Evolutionary conservation across 1,284 basidiomycete species (phyloP).

Genomic region (Ustilago nuda): DNA sequence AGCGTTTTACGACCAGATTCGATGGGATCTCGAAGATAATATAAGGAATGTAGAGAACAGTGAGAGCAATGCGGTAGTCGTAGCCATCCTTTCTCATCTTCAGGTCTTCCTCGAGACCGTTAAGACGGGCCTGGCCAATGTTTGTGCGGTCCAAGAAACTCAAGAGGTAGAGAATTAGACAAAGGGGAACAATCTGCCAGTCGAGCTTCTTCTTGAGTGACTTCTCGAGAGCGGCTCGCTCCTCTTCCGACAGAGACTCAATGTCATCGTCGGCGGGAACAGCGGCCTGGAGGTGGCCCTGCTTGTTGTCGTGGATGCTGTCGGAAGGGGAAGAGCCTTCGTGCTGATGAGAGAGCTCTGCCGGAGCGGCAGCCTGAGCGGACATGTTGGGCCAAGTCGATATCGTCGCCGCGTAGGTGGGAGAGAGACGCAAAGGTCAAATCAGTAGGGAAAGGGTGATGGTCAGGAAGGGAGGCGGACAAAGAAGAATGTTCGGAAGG

Average conservation of each 20-base stretch:
- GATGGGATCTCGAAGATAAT: slow-evolving; percentile 64
- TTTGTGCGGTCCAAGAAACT: slow-evolving; percentile 48
- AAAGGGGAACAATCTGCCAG: slow-evolving; percentile 57
- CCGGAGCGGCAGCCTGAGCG: slow-evolving; percentile 20
- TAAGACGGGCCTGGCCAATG: slow-evolving; percentile 58
- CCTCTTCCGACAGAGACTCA: slow-evolving; percentile 20
- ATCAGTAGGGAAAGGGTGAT: neutral
- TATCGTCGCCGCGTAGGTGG: neutral
- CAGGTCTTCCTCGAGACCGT: slow-evolving; percentile 45
- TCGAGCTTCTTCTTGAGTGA: slow-evolving; percentile 59
- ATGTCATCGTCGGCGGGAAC: slow-evolving; percentile 32
- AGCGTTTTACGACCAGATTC: slow-evolving; percentile 58
- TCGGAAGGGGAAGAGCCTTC: slow-evolving; percentile 28
- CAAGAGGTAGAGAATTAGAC: slow-evolving; percentile 52
- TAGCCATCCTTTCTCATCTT: slow-evolving; percentile 37
- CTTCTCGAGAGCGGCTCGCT: slow-evolving; percentile 42
- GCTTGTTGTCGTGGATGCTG: slow-evolving; percentile 33
- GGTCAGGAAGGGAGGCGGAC: neutral
- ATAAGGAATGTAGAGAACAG: slow-evolving; percentile 66
- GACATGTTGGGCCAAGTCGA: slow-evolving; percentile 17
- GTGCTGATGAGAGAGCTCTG: slow-evolving; percentile 15
- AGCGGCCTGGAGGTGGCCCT: slow-evolving; percentile 10
- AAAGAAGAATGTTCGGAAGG: neutral
- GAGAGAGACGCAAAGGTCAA: neutral
- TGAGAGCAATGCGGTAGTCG: slow-evolving; percentile 54